Evolutionary conservation across 352 stramenopile species (phyloP), one percentile per base, ranked within the genome.

Genomic region (Thalassiosira livingstoniorum): DNA sequence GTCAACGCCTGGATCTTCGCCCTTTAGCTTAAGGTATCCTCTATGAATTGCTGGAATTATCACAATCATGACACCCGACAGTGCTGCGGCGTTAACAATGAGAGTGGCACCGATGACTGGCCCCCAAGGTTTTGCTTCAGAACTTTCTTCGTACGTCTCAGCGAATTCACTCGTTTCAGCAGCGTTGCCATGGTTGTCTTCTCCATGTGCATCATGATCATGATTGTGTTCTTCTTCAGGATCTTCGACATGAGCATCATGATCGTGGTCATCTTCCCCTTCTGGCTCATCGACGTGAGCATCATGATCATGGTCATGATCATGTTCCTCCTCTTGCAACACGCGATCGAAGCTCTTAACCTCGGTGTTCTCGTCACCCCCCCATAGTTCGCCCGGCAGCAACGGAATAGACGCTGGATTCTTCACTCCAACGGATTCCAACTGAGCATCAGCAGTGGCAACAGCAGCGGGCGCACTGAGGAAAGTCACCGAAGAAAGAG

Each of bases 21-120:
- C 43, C 37, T 64, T 53, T 21, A 89, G 74, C 39, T 88, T 92
- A 0, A 93, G 77, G n/a, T 90, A 64, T 32, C 1, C 83, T 71
- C 0, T 88, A 81, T 43, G 90, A 79, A 70, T 66, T 25, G 43
- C 13, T 71, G 79, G 7, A 90, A 91, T 0, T 73, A 90, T 1
- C 4, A 79, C 31, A 10, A 87, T 37, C 0, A 82, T 27, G 39
- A 75, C 53, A 15, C 88, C 90, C 13, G 43, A 45, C 15, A 93
- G 47, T 11, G 88, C 87, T 11, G 83, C 80, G 0, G 92, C 31
- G 51, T 92, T 86, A 21, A 94, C 62, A 10, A 95, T 62, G 25
- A 97, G 58, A 21, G 74, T 81, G 25, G 77, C 70, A 13, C 67
- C 32, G 13, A 92, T 81, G 1, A 88, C 77, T 45, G 68, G 25